Percentiles rank a stretch among this genome's conserved stretches.
These are phyloP conservation scores for Phaeosphaeriaceae sp. DNA, from an alignment of 2,329 filamentous ascomycete species.

Conservation along the genomic window DNA sequence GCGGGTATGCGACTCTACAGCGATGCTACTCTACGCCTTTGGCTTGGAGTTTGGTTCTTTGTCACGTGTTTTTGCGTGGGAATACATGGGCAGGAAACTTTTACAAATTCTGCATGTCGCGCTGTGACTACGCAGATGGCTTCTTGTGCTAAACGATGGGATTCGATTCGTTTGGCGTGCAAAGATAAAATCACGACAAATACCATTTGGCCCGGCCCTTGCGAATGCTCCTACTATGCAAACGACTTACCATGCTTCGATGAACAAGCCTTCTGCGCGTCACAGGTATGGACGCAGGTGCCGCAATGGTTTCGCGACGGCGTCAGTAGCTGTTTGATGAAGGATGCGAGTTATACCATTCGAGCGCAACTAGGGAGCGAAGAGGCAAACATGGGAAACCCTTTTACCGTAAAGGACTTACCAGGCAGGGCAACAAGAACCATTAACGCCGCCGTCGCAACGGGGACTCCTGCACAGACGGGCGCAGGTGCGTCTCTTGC, in stretches of 20 bases:
- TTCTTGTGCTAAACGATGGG: constrained; percentile 14
- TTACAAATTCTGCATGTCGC: constrained; percentile 8
- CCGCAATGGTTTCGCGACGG: constrained; percentile 23
- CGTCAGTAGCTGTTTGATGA: constrained; percentile 18
- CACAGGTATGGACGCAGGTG: constrained; percentile 20
- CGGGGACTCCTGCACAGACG: constrained; percentile 1
- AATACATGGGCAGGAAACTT: constrained; percentile 6
- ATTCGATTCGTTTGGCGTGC: constrained; percentile 13
- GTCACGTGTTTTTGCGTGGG: not conserved
- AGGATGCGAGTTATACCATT: constrained; percentile 8
- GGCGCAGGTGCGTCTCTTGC: not conserved
- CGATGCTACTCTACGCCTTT: not conserved
- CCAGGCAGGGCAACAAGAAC: constrained; percentile 11
- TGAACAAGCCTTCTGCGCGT: constrained; percentile 15
- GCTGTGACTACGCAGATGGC: constrained; percentile 6
- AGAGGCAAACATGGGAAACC: constrained; percentile 3
- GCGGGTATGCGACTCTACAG: not conserved
- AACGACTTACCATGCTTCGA: constrained; percentile 21
- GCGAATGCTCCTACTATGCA: constrained; percentile 20
- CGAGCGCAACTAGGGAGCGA: constrained; percentile 7
- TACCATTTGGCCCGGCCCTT: constrained; percentile 20
- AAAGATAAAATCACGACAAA: constrained; percentile 10
- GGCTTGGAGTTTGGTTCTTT: not conserved
- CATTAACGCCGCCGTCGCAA: constrained; percentile 10
- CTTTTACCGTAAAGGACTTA: constrained; percentile 6